Conservation (phyloP, 768 basidiomycete genomes). For the Boletus insuetus region DNA sequence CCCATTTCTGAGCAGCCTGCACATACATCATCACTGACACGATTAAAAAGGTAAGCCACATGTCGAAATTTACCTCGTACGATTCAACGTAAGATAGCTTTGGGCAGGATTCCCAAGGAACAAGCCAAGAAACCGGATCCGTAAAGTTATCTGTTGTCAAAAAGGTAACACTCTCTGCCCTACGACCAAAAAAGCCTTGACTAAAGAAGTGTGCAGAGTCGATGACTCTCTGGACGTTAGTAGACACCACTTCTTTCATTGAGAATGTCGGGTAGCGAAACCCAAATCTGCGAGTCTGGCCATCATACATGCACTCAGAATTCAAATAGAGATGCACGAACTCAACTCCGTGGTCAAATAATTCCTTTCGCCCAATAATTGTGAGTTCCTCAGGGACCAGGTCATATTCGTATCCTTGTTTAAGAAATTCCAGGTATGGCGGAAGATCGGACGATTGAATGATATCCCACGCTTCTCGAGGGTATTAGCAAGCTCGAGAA, state of each 20-base stretch:
- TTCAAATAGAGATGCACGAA: constrained; percentile 13
- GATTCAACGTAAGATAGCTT: not conserved
- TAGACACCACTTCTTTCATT: constrained; percentile 14
- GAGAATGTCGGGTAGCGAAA: constrained; percentile 20
- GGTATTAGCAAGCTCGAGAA: constrained; percentile 32
- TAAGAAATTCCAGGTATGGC: constrained; percentile 34
- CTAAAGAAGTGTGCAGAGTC: constrained; percentile 42
- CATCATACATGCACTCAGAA: not conserved
- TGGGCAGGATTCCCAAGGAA: constrained; percentile 37
- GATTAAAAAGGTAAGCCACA: not conserved
- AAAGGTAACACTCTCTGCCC: constrained; percentile 22
- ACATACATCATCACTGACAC: not conserved
- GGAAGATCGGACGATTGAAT: constrained; percentile 33
- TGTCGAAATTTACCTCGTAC: not conserved
- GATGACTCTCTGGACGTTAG: constrained; percentile 26
- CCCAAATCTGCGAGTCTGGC: constrained; percentile 11
- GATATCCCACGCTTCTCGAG: constrained; percentile 23
- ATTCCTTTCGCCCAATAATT: constrained; percentile 33
- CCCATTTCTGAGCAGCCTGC: constrained; percentile 29
- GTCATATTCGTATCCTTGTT: constrained; percentile 33
- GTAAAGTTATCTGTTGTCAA: constrained; percentile 32
- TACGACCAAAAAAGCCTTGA: constrained; percentile 38
- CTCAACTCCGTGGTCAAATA: constrained; percentile 42
- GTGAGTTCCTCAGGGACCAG: constrained; percentile 38
- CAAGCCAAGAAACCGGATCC: constrained; percentile 39